phyloP scores from a whole-genome alignment of 768 basidiomycete species.

The Infundibulicybe gibba region DNA sequence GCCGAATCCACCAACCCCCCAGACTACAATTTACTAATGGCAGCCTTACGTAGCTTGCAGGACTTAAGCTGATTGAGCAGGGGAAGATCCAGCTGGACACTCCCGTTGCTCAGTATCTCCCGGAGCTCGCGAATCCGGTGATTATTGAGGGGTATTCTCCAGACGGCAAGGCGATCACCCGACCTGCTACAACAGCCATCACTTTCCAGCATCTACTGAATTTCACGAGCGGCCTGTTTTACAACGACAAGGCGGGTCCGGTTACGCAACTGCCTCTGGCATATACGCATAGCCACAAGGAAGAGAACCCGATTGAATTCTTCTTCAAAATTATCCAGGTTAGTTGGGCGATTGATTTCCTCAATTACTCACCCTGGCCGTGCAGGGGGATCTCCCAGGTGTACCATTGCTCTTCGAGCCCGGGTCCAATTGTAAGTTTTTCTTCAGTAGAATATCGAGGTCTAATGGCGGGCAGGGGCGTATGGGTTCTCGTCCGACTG shows the following conservation, averaged over 20 bases:
- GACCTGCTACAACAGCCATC: conserved; percentile 16
- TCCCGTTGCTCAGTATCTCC: conserved; percentile 19
- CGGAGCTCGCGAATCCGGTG: conserved; percentile 20
- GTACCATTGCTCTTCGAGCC: conserved; percentile 26
- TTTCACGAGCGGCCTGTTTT: conserved; percentile 26
- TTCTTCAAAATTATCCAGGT: conserved; percentile 22
- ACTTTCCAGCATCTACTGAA: conserved; percentile 24
- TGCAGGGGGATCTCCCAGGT: conserved; percentile 18
- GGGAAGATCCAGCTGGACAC: conserved; percentile 19
- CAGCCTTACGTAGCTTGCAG: background rate
- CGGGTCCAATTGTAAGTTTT: conserved; percentile 21
- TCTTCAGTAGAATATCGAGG: too few species aligned
- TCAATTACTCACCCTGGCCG: background rate
- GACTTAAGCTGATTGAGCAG: conserved; percentile 11
- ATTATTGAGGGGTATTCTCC: conserved; percentile 12
- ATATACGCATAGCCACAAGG: conserved; percentile 18
- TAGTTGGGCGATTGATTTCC: background rate
- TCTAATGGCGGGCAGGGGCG: conserved; percentile 11
- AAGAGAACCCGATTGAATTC: conserved; percentile 12
- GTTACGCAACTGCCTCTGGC: conserved; percentile 8
- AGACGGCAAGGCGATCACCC: conserved; percentile 12
- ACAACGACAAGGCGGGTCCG: conserved; percentile 11
- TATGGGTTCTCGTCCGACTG: conserved; percentile 26
- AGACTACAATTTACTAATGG: too few species aligned
- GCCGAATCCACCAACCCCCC: too few species aligned